phyloP scores from a whole-genome alignment of 2,329 filamentous ascomycete species.

The Biscogniauxia mediterranea region DNA sequence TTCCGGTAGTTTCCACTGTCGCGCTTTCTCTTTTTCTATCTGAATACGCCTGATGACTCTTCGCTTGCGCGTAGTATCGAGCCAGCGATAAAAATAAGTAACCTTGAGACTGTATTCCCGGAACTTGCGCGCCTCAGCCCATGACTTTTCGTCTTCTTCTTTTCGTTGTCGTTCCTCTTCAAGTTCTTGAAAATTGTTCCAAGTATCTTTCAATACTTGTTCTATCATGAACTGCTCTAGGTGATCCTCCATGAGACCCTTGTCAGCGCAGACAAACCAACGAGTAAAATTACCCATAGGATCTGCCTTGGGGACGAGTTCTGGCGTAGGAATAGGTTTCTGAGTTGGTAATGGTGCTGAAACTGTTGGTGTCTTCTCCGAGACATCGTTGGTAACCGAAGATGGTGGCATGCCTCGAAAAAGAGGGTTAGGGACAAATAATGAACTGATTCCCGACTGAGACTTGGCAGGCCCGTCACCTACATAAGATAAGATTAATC shows the following conservation, averaged over 20 bases:
- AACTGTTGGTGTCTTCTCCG: background rate
- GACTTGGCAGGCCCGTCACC: background rate
- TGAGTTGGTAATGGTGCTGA: background rate
- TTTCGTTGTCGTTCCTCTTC: constrained; percentile 41
- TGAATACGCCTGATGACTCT: constrained; percentile 50
- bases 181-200: constrained; percentile 39
- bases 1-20: constrained; percentile 39
- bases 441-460: background rate
- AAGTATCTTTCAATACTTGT: constrained; percentile 43
- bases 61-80: constrained; percentile 45
- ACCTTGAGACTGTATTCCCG: constrained; percentile 48
- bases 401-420: background rate
- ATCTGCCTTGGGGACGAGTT: constrained; percentile 34
- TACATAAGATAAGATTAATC: background rate
- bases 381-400: background rate
- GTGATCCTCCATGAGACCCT: constrained; percentile 48
- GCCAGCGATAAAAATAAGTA: constrained; percentile 59
- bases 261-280: constrained; percentile 56
- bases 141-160: constrained; percentile 49
- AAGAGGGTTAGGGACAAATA: background rate
- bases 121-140: constrained; percentile 48
- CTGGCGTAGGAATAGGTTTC: constrained; percentile 2
- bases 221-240: constrained; percentile 47
- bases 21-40: constrained; percentile 50
- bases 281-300: constrained; percentile 48